phyloP scores from a whole-genome alignment of 1,139 yeast genomes.

The Candida glucosophila region DNA sequence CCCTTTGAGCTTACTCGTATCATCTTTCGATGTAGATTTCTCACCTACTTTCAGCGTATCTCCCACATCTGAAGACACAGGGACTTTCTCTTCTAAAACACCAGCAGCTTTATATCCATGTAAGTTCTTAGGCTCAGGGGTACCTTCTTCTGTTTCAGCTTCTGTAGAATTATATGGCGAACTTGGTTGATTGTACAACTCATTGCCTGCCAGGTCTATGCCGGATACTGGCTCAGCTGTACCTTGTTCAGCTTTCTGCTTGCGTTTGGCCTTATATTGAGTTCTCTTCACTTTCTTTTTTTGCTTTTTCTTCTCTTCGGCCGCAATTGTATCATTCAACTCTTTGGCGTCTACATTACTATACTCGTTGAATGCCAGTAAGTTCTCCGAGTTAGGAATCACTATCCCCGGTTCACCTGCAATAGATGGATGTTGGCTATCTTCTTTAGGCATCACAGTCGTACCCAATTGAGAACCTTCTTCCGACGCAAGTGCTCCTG shows the following conservation, averaged over 20 bases:
- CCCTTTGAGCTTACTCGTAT: no score
- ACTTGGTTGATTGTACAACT: slow-evolving; percentile 2
- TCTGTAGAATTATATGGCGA: no score
- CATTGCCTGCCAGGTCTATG: no score
- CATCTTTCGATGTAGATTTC: slow-evolving; percentile 1
- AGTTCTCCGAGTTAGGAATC: slow-evolving; percentile 29
- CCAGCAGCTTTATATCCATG: background rate
- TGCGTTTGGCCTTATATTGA: slow-evolving; percentile 38
- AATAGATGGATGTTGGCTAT: slow-evolving; percentile 35
- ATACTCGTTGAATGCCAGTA: slow-evolving; percentile 29
- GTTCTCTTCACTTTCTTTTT: slow-evolving; percentile 42
- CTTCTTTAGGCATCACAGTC: slow-evolving; percentile 52
- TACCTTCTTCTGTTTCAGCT: slow-evolving; percentile 8
- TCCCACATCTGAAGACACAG: no score
- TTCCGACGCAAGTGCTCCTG: slow-evolving; percentile 21
- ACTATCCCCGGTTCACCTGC: slow-evolving; percentile 54
- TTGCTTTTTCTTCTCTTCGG: slow-evolving; percentile 37
- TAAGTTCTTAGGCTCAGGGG: slow-evolving; percentile 14
- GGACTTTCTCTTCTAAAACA: background rate
- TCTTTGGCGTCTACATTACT: slow-evolving; percentile 37
- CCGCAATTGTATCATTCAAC: slow-evolving; percentile 13
- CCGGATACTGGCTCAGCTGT: slow-evolving; percentile 16
- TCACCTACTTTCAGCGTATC: slow-evolving; percentile 2
- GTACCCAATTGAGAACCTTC: slow-evolving; percentile 14
- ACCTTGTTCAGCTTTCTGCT: slow-evolving; percentile 34